phyloP scores from a whole-genome alignment of 257 asterid genomes.

The Scutellaria baicalensis region DNA sequence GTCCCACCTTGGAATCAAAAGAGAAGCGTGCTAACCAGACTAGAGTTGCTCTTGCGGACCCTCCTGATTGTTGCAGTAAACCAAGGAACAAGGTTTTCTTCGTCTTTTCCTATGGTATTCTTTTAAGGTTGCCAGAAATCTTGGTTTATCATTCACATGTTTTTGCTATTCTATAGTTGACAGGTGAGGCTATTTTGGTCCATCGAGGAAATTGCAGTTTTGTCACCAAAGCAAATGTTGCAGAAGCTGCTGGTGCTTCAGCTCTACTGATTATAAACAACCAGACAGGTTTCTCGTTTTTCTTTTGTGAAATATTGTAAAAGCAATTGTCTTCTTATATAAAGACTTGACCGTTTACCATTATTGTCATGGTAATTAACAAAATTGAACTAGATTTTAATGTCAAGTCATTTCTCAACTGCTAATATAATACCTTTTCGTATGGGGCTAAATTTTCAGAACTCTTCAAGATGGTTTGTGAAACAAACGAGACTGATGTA shows the following conservation, averaged over 20 bases:
- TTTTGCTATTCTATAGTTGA: conserved; percentile 32
- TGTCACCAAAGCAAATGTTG: conserved; percentile 70
- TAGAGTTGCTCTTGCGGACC: conserved; percentile 70
- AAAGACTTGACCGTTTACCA: too few species aligned
- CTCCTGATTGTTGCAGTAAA: conserved; percentile 80
- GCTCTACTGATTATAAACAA: conserved; percentile 73
- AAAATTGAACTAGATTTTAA: too few species aligned
- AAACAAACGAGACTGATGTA: conserved; percentile 56
- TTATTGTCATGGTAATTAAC: too few species aligned
- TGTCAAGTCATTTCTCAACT: background rate
- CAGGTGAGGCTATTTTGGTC: conserved; percentile 82
- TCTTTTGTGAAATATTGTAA: background rate
- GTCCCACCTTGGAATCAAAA: conserved; percentile 83
- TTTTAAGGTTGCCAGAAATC: background rate
- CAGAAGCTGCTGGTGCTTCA: conserved; percentile 85
- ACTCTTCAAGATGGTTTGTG: conserved; percentile 98
- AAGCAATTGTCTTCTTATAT: background rate
- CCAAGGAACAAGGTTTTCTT: conserved; percentile 68
- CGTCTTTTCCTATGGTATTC: background rate
- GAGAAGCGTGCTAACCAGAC: conserved; percentile 92
- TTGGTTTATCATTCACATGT: background rate
- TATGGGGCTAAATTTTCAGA: conserved; percentile 34
- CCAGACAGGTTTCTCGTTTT: conserved; percentile 48
- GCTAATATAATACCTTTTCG: background rate
- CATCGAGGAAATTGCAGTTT: conserved; percentile 88